These are phyloP conservation scores for Pythium vanterpoolii DNA, from an alignment of 352 stramenopile species.

Conservation along the genomic window DNA sequence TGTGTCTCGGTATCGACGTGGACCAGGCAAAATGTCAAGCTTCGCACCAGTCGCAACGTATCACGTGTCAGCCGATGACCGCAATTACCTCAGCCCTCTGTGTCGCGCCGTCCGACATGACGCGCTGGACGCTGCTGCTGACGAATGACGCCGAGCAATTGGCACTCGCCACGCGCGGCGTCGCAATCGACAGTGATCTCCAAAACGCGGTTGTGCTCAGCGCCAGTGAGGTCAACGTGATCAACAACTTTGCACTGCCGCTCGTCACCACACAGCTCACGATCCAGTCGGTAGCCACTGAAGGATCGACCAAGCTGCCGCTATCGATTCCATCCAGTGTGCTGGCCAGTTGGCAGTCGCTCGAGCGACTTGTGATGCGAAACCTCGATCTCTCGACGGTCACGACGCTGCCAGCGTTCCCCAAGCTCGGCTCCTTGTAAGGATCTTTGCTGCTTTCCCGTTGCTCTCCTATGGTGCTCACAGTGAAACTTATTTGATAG, in stretches of 20 bases:
- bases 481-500: too few relatives aligned
- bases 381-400: conserved; percentile 16
- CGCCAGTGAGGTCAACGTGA: conserved; percentile 9
- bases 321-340: conserved; percentile 1
- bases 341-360: conserved; percentile 11
- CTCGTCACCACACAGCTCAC: conserved; percentile 1
- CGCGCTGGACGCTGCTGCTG: conserved; percentile 11
- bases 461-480: not conserved
- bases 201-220: conserved; percentile 16
- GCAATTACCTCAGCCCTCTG: conserved; percentile 7
- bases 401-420: conserved; percentile 3
- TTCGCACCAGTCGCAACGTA: conserved; percentile 3
- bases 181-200: not conserved
- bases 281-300: not conserved
- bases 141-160: conserved; percentile 13
- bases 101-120: conserved; percentile 9
- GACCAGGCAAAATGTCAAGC: conserved; percentile 5
- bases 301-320: not conserved
- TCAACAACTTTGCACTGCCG: conserved; percentile 16
- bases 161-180: not conserved
- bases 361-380: conserved; percentile 12
- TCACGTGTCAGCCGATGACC: conserved; percentile 8
- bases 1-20: not conserved
- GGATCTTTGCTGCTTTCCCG: not conserved
- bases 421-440: conserved; percentile 17